phyloP scores from a whole-genome alignment of 352 stramenopile species.

The Peronospora farinosa region DNA sequence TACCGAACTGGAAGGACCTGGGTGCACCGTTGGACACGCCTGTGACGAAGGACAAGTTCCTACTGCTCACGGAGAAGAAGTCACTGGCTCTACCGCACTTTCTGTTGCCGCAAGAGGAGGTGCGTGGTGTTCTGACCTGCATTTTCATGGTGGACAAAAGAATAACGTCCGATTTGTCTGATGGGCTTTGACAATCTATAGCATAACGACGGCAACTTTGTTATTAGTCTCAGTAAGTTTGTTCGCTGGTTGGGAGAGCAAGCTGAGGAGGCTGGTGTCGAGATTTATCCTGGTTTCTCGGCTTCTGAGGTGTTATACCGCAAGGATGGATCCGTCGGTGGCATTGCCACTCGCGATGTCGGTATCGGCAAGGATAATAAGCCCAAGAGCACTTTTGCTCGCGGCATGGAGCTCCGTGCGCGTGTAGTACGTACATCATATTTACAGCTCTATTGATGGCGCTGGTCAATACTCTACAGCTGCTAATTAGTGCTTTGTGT shows the following conservation, averaged over 20 bases:
- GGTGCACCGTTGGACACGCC: conserved; percentile 87
- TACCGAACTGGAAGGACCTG: conserved; percentile 93
- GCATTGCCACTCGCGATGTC: conserved; percentile 98
- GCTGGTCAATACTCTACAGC: not conserved
- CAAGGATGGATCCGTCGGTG: conserved; percentile 78
- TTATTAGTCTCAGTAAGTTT: conserved; percentile 96
- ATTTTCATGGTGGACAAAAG: conserved; percentile 5
- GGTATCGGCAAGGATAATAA: conserved; percentile 95
- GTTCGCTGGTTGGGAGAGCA: conserved; percentile 94
- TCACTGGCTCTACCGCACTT: conserved; percentile 88
- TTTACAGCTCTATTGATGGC: not conserved
- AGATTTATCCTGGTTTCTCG: conserved; percentile 99
- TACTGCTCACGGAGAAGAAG: conserved; percentile 87
- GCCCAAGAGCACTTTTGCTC: conserved; percentile 94
- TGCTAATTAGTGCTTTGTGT: conserved; percentile 9
- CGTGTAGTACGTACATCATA: conserved; percentile 42
- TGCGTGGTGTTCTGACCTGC: conserved; percentile 9
- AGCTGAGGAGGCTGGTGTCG: conserved; percentile 96
- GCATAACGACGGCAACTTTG: conserved; percentile 99
- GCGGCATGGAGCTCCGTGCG: conserved; percentile 95
- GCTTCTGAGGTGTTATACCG: conserved; percentile 89
- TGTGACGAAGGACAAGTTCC: conserved; percentile 92
- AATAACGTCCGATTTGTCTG: conserved; percentile 3
- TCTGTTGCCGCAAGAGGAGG: conserved; percentile 89
- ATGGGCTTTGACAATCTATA: conserved; percentile 30